These are phyloP conservation scores for Lodderomyces margitis DNA, from an alignment of 1,139 yeast genomes.

Conservation along the genomic window DNA sequence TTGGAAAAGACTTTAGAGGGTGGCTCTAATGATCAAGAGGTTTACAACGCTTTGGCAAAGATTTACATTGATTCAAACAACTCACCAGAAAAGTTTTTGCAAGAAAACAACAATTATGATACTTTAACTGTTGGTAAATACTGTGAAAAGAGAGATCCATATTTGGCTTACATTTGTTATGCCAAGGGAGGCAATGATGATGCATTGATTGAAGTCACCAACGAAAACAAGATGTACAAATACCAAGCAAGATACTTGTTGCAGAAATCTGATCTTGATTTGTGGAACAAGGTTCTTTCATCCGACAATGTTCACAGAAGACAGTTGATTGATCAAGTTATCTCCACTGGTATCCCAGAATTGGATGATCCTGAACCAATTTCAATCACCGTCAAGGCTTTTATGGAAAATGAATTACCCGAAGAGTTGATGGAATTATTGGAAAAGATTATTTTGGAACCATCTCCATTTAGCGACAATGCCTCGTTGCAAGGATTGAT, in stretches of 20 bases:
- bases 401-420: conserved; percentile 94
- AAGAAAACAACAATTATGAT: conserved; percentile 86
- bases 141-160: conserved; percentile 99
- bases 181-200: conserved; percentile 92
- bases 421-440: conserved; percentile 88
- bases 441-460: conserved; percentile 94
- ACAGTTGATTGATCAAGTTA: conserved; percentile 88
- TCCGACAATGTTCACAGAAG: conserved; percentile 84
- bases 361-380: conserved; percentile 94
- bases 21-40: conserved; percentile 89
- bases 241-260: conserved; percentile 96
- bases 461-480: conserved; percentile 94
- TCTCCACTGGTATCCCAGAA: conserved; percentile 96
- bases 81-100: conserved; percentile 93
- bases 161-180: conserved; percentile 93
- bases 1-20: conserved; percentile 85
- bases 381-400: conserved; percentile 92
- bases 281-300: conserved; percentile 79
- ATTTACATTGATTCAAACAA: conserved; percentile 97
- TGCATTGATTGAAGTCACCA: conserved; percentile 87
- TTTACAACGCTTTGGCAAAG: conserved; percentile 92
- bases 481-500: conserved; percentile 91
- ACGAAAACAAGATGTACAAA: conserved; percentile 97
- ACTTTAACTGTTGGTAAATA: conserved; percentile 94
- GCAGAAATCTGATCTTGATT: conserved; percentile 73